Evolutionary conservation across 75 land plant genomes (phyloP), one percentile per base, ranked within the genome.

Genomic region (Picea glauca): DNA sequence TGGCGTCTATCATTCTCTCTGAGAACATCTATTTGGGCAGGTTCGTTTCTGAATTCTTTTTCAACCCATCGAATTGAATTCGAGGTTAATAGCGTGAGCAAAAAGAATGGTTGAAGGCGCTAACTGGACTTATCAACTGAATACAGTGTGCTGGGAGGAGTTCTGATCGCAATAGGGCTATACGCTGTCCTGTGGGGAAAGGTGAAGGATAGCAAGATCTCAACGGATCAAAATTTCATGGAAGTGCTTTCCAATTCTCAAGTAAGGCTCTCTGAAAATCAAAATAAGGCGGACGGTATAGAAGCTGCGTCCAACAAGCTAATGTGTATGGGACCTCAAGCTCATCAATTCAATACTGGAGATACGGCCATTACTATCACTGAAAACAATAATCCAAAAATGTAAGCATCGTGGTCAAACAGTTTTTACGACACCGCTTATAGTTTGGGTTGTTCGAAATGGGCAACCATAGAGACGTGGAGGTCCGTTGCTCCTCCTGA

Each of bases 121-220:
- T 61, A 61, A 61, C 9, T 20, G 0, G 2, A 26, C 38, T 35
- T 2, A 13, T 62, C 30, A 21, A 26, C 30, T 2, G 13, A 30
- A 62, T 23, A 31, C 65, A 62, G 65, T 12, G 12, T 62, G 21
- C 2, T 62, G 11, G 65, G 65, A 21, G 65, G 26, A 62, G 65
- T 62, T 26, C 12, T 62, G 2, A 62, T 62, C 0, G 65, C 21
- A 30, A 11, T 31, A 62, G 65, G 65, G 9, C 65, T 62, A 13
- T 62, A 62, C 23, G 65, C 31, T 62, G 65, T 62, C 8, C 65
- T 62, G 65, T 62, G 65, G 65, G 65, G 65, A 26, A 62, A 62
- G 30, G 65, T 8, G 32, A 62, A 62, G 32, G 65, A 62, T 31
- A 21, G 13, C 65, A 62, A 62, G 65, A 11, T 26, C 13, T 26